These are phyloP conservation scores for Microcyclospora pomicola DNA, from an alignment of 2,329 filamentous ascomycete genomes.

Conservation along the genomic window DNA sequence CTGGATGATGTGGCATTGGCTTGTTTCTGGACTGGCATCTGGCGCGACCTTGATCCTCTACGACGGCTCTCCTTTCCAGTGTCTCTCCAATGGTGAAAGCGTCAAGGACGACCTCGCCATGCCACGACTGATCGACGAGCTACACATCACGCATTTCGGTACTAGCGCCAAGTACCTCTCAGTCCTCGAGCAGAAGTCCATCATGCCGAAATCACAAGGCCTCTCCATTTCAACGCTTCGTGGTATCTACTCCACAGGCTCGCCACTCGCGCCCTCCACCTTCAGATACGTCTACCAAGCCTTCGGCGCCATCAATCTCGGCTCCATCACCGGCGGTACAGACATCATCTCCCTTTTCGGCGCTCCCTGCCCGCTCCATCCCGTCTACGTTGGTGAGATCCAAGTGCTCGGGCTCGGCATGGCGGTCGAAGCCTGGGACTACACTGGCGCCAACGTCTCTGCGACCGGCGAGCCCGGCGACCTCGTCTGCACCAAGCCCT, in stretches of 20 bases:
- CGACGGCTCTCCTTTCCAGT: conserved; percentile 75
- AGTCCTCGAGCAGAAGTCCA: conserved; percentile 65
- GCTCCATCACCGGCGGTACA: conserved; percentile 87
- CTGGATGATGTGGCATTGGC: conserved; percentile 99
- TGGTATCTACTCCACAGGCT: conserved; percentile 89
- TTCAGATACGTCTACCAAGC: conserved; percentile 79
- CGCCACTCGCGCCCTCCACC: conserved; percentile 80
- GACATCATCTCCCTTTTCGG: conserved; percentile 96
- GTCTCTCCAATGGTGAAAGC: conserved; percentile 34
- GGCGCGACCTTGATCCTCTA: conserved; percentile 79
- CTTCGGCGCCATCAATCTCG: conserved; percentile 77
- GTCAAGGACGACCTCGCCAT: conserved; percentile 64
- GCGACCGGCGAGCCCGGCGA: conserved; percentile 62
- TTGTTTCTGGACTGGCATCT: conserved; percentile 68
- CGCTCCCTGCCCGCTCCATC: conserved; percentile 49
- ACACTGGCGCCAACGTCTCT: conserved; percentile 44
- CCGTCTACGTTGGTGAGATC: conserved; percentile 38
- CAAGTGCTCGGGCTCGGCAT: conserved; percentile 37
- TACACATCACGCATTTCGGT: conserved; percentile 82
- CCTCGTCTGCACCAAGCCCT: conserved; percentile 71
- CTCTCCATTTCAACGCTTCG: conserved; percentile 48
- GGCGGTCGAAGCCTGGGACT: conserved; percentile 37
- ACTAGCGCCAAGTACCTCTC: conserved; percentile 91
- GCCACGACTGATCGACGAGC: conserved; percentile 64
- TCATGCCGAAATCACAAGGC: conserved; percentile 45